phyloP scores from a whole-genome alignment of 2,329 filamentous ascomycete genomes.

The Dryadomyces quercus-mongolicae region DNA sequence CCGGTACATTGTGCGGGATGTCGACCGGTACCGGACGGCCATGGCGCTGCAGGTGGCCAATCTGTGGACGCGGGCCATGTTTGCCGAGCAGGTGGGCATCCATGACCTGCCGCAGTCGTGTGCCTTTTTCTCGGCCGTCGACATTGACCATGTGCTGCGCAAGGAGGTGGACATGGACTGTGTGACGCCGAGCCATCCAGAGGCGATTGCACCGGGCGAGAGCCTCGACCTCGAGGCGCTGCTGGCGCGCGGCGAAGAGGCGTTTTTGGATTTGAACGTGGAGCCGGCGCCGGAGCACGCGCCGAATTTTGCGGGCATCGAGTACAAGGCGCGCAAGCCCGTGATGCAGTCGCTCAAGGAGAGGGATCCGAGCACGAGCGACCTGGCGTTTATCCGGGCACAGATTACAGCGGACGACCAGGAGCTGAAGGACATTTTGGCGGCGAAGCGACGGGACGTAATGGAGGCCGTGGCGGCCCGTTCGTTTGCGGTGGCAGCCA shows the following conservation, averaged over 20 bases:
- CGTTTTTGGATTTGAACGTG: conserved; percentile 55
- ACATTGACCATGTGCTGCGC: conserved; percentile 88
- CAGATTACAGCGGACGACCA: conserved; percentile 67
- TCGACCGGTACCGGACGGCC: conserved; percentile 78
- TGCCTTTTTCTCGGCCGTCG: conserved; percentile 90
- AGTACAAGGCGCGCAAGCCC: conserved; percentile 58
- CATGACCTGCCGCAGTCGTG: conserved; percentile 87
- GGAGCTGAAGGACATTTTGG: conserved; percentile 64
- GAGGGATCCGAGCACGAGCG: conserved; percentile 25
- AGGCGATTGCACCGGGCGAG: conserved; percentile 72
- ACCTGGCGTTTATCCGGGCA: conserved; percentile 61
- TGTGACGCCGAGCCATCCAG: conserved; percentile 74
- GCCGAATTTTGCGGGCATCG: conserved; percentile 48
- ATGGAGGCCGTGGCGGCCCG: neutral
- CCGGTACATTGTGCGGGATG: conserved; percentile 73
- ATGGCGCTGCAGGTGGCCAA: conserved; percentile 93
- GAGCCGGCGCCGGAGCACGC: conserved; percentile 37
- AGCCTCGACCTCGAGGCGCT: conserved; percentile 73
- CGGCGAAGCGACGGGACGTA: conserved; percentile 30
- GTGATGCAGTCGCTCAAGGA: conserved; percentile 64
- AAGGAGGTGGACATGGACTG: conserved; percentile 99
- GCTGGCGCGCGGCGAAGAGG: conserved; percentile 57
- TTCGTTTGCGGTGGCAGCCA: neutral
- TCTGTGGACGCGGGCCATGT: conserved; percentile 95
- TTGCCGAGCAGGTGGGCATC: conserved; percentile 92